phyloP scores from a whole-genome alignment of 192 early-diverging fungal species.

The Entomortierella chlamydospora region DNA sequence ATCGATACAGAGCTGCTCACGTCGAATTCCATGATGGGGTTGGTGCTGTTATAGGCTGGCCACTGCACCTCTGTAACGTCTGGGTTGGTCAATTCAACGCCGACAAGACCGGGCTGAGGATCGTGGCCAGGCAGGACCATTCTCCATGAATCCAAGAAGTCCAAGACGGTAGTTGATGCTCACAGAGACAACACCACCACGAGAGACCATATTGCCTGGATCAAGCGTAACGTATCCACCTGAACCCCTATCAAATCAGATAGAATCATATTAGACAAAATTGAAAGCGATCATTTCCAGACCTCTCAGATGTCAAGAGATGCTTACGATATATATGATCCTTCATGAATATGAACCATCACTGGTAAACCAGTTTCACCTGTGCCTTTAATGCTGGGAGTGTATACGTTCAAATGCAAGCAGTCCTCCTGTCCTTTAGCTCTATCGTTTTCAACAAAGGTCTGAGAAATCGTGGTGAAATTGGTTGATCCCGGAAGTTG shows the following conservation, averaged over 20 bases:
- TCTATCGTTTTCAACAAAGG: constrained; percentile 24
- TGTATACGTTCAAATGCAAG: constrained; percentile 65
- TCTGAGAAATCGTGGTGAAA: constrained; percentile 19
- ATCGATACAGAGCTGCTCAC: too few relatives aligned
- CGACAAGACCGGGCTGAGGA: not conserved
- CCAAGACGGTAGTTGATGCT: constrained; percentile 72
- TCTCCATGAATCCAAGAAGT: constrained; percentile 58
- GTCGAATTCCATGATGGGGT: too few relatives aligned
- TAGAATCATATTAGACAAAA: too few relatives aligned
- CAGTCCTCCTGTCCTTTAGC: constrained; percentile 64
- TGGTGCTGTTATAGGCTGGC: too few relatives aligned
- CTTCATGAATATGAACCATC: constrained; percentile 71
- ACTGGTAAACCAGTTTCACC: constrained; percentile 61
- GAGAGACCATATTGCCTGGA: constrained; percentile 41
- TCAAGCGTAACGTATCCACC: constrained; percentile 35
- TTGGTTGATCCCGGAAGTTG: constrained; percentile 46
- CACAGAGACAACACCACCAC: constrained; percentile 51
- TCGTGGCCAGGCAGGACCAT: constrained; percentile 14
- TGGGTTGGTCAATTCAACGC: too few relatives aligned
- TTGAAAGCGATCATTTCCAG: too few relatives aligned
- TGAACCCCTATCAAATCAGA: not conserved
- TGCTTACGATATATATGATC: constrained; percentile 58
- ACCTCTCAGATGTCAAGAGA: too few relatives aligned
- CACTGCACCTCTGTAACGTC: too few relatives aligned
- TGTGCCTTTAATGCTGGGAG: constrained; percentile 46